Evolutionary conservation across 2,329 filamentous ascomycete species (phyloP).

Genomic region (Fusarium gaditjirri): DNA sequence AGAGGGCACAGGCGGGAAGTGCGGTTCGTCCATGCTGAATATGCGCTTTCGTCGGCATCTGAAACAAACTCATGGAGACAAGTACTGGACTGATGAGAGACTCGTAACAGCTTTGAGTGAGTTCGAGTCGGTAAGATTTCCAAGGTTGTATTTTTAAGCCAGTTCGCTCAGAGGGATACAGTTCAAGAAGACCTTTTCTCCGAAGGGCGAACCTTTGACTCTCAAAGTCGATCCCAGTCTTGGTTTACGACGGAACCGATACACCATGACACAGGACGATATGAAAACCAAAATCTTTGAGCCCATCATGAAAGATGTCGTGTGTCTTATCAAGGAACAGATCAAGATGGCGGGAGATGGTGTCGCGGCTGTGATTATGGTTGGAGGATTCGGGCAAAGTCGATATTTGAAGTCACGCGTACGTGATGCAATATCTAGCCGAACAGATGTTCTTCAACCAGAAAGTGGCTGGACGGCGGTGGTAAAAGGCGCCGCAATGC

Average conservation of each 20-base stretch:
- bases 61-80: slow-evolving; percentile 55
- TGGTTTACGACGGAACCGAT: slow-evolving; percentile 47
- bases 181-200: slow-evolving; percentile 53
- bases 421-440: slow-evolving; percentile 47
- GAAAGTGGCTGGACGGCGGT: slow-evolving; percentile 62
- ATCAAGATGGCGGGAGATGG: slow-evolving; percentile 50
- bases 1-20: slow-evolving; percentile 60
- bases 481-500: slow-evolving; percentile 61
- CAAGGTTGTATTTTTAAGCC: slow-evolving; percentile 51
- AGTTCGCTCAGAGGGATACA: slow-evolving; percentile 35
- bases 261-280: slow-evolving; percentile 59
- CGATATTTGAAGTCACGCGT: slow-evolving; percentile 57
- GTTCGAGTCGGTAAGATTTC: slow-evolving; percentile 54
- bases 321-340: slow-evolving; percentile 55
- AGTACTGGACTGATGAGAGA: slow-evolving; percentile 56
- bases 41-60: slow-evolving; percentile 59
- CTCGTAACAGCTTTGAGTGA: slow-evolving; percentile 54
- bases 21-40: slow-evolving; percentile 62
- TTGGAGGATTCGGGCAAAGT: slow-evolving; percentile 61
- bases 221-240: slow-evolving; percentile 51
- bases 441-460: slow-evolving; percentile 59
- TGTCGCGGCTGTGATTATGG: slow-evolving; percentile 56
- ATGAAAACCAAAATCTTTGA: slow-evolving; percentile 69
- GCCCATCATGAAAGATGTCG: slow-evolving; percentile 56
- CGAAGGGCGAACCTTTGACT: slow-evolving; percentile 49